Evolutionary conservation across 2,329 filamentous ascomycete species (phyloP).

Genomic region (Neopestalotiopsis sp.): DNA sequence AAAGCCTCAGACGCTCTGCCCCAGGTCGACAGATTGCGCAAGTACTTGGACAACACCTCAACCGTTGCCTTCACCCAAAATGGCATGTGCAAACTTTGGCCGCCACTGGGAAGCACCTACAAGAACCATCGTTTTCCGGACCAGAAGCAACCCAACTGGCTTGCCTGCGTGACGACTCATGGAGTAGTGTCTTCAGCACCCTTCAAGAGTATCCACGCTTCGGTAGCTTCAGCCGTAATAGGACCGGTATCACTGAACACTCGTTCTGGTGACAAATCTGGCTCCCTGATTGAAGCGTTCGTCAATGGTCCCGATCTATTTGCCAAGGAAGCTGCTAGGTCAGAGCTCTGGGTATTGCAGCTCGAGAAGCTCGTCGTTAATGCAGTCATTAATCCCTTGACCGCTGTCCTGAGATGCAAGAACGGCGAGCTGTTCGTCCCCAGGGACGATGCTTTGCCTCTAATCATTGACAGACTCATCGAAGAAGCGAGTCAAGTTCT

Average conservation of each 20-base stretch:
- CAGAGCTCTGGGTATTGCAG: conserved; percentile 65
- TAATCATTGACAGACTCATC: conserved; percentile 72
- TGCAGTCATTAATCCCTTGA: conserved; percentile 83
- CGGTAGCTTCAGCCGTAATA: conserved; percentile 53
- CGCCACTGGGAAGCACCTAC: conserved; percentile 54
- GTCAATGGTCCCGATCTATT: conserved; percentile 48
- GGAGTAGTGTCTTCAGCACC: conserved; percentile 57
- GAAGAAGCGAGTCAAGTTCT: conserved; percentile 79
- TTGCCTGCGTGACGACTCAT: conserved; percentile 69
- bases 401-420: conserved; percentile 74
- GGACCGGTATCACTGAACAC: conserved; percentile 49
- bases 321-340: conserved; percentile 43
- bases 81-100: conserved; percentile 76
- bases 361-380: conserved; percentile 88
- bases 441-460: conserved; percentile 52
- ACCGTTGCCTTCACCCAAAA: conserved; percentile 88
- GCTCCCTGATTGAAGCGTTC: conserved; percentile 50
- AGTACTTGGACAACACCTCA: conserved; percentile 67
- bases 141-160: conserved; percentile 66
- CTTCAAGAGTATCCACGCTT: conserved; percentile 59
- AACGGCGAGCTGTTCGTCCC: conserved; percentile 80
- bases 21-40: conserved; percentile 62
- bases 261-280: conserved; percentile 16
- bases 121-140: conserved; percentile 44
- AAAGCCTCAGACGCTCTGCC: conserved; percentile 75